Percentiles rank a stretch among this genome's conserved stretches.
Evolutionary conservation across 192 early-diverging fungal genomes (phyloP).

Genomic region (Polychytrium aggregatum): DNA sequence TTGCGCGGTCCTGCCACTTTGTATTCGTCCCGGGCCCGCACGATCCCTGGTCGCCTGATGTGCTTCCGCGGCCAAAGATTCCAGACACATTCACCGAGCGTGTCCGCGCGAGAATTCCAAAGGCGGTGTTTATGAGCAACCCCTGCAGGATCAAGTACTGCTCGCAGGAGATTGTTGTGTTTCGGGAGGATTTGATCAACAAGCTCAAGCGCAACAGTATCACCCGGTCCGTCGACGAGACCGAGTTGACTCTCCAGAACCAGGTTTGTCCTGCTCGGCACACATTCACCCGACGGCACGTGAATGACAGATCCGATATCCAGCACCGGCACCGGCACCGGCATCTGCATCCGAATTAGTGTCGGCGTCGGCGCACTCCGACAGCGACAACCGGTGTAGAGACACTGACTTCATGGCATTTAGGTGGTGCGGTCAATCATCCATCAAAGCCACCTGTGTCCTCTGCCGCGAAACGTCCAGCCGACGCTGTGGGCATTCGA

Average conservation of each 20-base stretch:
- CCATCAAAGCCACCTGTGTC: constrained; percentile 75
- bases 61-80: constrained; percentile 63
- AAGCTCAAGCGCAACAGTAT: constrained; percentile 66
- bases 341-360: constrained; percentile 1
- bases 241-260: constrained; percentile 12
- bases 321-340: constrained; percentile 18
- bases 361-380: constrained; percentile 1
- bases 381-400: not conserved
- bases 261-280: constrained; percentile 11
- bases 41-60: constrained; percentile 68
- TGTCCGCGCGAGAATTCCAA: constrained; percentile 43
- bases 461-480: constrained; percentile 62
- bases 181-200: constrained; percentile 73
- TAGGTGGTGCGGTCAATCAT: constrained; percentile 72
- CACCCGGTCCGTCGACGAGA: constrained; percentile 36
- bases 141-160: constrained; percentile 86
- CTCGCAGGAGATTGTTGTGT: constrained; percentile 83
- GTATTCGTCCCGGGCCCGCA: constrained; percentile 82
- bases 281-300: constrained; percentile 5
- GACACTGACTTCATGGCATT: constrained; percentile 1
- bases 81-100: constrained; percentile 58
- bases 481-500: constrained; percentile 75
- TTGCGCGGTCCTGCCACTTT: constrained; percentile 55
- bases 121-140: constrained; percentile 63
- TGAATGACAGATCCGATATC: not conserved